Evolutionary conservation across 2,329 filamentous ascomycete species (phyloP).

Genomic region (Hypoxylon sp.): DNA sequence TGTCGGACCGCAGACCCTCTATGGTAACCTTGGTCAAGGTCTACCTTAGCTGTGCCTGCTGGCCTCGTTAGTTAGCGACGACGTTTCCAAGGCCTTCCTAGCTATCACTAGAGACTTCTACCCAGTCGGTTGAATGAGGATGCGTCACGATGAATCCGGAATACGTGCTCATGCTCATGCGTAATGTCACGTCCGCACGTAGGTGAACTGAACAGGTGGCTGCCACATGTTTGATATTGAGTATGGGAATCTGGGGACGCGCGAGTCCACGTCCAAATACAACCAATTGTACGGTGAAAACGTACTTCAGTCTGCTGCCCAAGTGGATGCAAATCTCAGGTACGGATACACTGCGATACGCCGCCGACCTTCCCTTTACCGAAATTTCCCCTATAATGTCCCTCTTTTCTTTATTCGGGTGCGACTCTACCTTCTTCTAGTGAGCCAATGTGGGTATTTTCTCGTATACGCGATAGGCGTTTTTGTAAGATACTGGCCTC

Average conservation of each 20-base stretch:
- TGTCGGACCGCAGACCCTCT: conserved; percentile 50
- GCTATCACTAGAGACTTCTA: conserved; percentile 25
- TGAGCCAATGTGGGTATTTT: conserved; percentile 17
- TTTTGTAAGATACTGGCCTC: conserved; percentile 19
- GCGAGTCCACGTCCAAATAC: conserved; percentile 22
- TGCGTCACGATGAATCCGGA: conserved; percentile 32
- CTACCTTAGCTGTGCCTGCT: conserved; percentile 32
- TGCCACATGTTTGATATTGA: conserved; percentile 34
- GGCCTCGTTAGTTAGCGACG: conserved; percentile 24
- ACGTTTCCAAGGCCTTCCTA: conserved; percentile 29
- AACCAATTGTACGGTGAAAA: conserved; percentile 14
- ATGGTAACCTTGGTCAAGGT: conserved; percentile 39
- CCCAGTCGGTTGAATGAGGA: conserved; percentile 39
- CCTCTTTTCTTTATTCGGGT: conserved; percentile 26
- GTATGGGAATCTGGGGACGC: conserved; percentile 19
- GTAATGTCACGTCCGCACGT: conserved; percentile 16
- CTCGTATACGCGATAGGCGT: conserved; percentile 37
- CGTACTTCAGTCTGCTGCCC: conserved; percentile 23
- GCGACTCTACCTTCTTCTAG: conserved; percentile 21
- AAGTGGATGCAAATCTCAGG: conserved; percentile 31
- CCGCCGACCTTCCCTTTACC: conserved; percentile 18
- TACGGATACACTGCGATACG: conserved; percentile 22
- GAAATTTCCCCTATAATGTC: conserved; percentile 19
- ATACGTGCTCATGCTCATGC: conserved; percentile 22
- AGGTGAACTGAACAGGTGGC: conserved; percentile 24